Conservation (phyloP, 2,329 filamentous ascomycete species). For the Albifimbria verrucaria region DNA sequence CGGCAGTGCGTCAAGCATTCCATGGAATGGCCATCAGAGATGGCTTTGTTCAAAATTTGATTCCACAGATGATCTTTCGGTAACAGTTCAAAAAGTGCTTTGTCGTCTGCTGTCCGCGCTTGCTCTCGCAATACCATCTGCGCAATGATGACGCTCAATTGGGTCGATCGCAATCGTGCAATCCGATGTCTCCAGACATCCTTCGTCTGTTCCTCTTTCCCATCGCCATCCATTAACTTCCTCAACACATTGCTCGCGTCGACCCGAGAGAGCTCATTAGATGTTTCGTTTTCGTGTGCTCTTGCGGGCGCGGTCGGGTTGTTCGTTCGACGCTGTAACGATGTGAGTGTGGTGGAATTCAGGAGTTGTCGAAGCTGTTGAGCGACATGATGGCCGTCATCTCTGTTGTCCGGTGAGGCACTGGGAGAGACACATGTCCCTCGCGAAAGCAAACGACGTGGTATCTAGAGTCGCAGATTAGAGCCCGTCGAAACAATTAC, state of each 20-base stretch:
- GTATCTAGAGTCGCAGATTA: constrained; percentile 6
- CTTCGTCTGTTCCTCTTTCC: not conserved
- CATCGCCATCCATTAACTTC: no score
- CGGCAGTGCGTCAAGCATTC: constrained; percentile 21
- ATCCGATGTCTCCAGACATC: not conserved
- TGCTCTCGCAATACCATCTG: constrained; percentile 26
- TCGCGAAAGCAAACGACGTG: constrained; percentile 1
- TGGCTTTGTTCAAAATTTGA: constrained; percentile 12
- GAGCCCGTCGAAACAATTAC: not conserved
- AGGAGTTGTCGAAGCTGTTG: not conserved
- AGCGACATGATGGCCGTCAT: not conserved
- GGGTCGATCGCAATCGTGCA: constrained; percentile 20
- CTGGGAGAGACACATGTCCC: not conserved
- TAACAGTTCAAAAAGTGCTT: constrained; percentile 22
- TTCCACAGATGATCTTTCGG: constrained; percentile 16
- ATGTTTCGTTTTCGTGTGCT: no score
- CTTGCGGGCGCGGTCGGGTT: no score
- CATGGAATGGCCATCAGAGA: constrained; percentile 15
- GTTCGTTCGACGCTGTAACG: no score
- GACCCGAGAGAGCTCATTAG: no score
- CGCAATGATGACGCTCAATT: constrained; percentile 27
- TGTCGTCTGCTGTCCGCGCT: constrained; percentile 6
- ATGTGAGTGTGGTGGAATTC: no score
- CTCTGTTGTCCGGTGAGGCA: not conserved
- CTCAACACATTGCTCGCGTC: not conserved